A percentile compares a stretch with the other conserved stretches of the same genome.
Conservation (phyloP, 768 basidiomycete genomes). For the Hypsizygus marmoreus region DNA sequence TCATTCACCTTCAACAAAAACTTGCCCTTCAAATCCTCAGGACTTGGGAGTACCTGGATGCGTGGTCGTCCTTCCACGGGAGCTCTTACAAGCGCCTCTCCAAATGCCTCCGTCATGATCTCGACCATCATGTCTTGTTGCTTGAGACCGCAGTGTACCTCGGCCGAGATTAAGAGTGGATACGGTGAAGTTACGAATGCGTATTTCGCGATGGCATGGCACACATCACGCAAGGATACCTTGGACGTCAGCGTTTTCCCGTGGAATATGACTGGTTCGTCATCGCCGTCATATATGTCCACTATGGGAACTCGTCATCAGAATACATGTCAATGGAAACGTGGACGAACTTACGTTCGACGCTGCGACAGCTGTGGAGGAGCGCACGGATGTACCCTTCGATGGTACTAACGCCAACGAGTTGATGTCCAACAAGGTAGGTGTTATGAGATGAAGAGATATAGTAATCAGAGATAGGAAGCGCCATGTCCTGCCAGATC, state of each 20-base stretch:
- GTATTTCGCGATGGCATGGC: constrained; percentile 83
- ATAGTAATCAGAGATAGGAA: constrained; percentile 84
- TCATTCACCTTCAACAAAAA: constrained; percentile 77
- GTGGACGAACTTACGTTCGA: constrained; percentile 68
- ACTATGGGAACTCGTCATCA: constrained; percentile 46
- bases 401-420: constrained; percentile 85
- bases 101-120: constrained; percentile 64
- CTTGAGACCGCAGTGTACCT: constrained; percentile 78
- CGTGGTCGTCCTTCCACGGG: constrained; percentile 44
- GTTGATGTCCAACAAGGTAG: constrained; percentile 84
- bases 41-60: constrained; percentile 74
- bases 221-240: constrained; percentile 78
- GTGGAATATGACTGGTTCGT: constrained; percentile 85
- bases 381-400: constrained; percentile 94
- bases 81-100: constrained; percentile 40
- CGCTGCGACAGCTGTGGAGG: constrained; percentile 88
- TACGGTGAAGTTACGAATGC: constrained; percentile 90
- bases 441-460: constrained; percentile 93
- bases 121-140: constrained; percentile 81
- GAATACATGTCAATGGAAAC: background rate
- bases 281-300: constrained; percentile 89
- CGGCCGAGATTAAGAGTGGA: constrained; percentile 91
- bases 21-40: constrained; percentile 74
- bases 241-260: constrained; percentile 87
- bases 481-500: constrained; percentile 84